Conservation (phyloP, 192 early-diverging fungal species). For the Backusella westeae region DNA sequence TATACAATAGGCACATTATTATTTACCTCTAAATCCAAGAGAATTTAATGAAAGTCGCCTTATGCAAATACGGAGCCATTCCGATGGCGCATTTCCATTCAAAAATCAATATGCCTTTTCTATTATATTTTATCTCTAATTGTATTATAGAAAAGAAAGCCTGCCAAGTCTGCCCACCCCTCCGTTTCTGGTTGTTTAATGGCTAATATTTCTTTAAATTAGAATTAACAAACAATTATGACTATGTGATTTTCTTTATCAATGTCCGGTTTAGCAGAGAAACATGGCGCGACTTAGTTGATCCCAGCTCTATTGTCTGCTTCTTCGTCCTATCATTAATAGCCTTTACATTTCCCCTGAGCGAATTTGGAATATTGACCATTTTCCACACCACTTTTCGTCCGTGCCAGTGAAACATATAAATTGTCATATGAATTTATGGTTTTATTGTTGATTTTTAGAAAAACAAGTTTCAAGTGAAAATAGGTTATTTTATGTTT, state of each 20-base stretch:
- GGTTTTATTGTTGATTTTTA: slow-evolving; percentile 1
- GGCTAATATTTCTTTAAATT: background rate
- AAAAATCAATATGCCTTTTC: background rate
- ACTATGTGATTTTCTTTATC: background rate
- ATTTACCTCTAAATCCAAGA: background rate
- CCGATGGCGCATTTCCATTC: background rate
- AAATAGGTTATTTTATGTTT: background rate
- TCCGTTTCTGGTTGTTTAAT: background rate
- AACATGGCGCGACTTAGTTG: background rate
- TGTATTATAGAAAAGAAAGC: background rate
- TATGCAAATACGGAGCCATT: background rate
- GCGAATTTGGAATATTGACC: background rate
- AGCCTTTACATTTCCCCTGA: background rate
- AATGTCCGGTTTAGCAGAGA: background rate
- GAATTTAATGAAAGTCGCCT: background rate
- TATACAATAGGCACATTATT: background rate
- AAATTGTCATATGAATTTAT: background rate
- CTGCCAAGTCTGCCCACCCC: background rate
- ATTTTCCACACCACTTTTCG: background rate
- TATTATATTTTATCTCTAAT: background rate
- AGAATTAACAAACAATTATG: background rate
- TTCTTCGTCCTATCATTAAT: background rate
- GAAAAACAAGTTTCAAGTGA: slow-evolving; percentile 5
- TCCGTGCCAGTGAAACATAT: background rate
- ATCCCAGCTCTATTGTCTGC: slow-evolving; percentile 1